phyloP scores from a whole-genome alignment of 176 grass and related monocot species.

The Oryza glumipatula region DNA sequence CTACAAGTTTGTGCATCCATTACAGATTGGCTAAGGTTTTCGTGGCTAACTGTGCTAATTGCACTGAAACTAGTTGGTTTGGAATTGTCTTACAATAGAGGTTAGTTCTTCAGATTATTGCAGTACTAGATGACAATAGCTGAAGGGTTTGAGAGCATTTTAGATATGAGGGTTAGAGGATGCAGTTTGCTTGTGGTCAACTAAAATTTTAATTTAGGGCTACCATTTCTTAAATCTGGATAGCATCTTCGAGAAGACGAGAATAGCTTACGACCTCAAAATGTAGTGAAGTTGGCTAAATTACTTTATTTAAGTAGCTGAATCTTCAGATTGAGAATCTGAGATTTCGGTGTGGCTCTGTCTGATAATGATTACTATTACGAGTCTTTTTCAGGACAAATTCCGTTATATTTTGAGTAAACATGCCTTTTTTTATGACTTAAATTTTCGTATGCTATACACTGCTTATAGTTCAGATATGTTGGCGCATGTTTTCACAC shows the following conservation, averaged over 20 bases:
- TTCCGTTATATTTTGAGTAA: neutral
- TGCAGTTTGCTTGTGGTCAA: neutral
- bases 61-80: neutral
- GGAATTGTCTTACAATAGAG: neutral
- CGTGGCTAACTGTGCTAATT: neutral
- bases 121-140: neutral
- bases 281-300: constrained; percentile 10
- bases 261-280: neutral
- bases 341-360: neutral
- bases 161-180: neutral
- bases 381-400: neutral
- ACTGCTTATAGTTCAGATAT: constrained; percentile 10
- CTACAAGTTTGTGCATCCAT: neutral
- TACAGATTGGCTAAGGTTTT: neutral
- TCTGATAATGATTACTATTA: neutral
- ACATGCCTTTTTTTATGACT: neutral
- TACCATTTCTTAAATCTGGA: constrained; percentile 13
- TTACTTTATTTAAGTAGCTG: constrained; percentile 11
- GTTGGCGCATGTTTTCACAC: neutral
- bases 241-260: neutral
- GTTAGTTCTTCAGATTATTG: neutral
- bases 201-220: neutral
- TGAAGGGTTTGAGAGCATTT: constrained; percentile 10
- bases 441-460: neutral
- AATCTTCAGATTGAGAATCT: neutral